phyloP scores from a whole-genome alignment of 1,284 basidiomycete genomes.

The Sporisorium sorghi region DNA sequence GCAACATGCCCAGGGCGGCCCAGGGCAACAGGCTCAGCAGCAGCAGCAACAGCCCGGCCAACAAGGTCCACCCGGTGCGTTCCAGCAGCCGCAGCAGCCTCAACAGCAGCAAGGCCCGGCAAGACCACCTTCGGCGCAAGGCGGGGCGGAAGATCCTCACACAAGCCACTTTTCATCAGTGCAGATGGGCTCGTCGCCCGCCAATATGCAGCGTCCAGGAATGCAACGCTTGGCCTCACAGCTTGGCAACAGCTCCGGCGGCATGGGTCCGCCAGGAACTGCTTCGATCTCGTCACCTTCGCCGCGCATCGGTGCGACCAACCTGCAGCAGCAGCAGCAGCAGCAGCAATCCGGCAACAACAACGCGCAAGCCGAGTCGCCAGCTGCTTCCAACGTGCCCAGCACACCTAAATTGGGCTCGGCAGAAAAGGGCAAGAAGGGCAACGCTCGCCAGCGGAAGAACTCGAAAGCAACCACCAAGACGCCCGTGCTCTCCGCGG shows the following conservation, averaged over 20 bases:
- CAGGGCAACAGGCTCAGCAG: constrained; percentile 41
- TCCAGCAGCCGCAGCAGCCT: constrained; percentile 39
- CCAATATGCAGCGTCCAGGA: constrained; percentile 40
- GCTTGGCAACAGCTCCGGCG: constrained; percentile 29
- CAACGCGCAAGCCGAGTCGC: constrained; percentile 25
- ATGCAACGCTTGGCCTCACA: constrained; percentile 50
- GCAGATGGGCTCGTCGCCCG: constrained; percentile 52
- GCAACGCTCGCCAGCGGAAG: constrained; percentile 48
- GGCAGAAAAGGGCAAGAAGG: constrained; percentile 58
- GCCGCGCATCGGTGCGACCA: constrained; percentile 38
- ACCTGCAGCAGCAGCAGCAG: constrained; percentile 15
- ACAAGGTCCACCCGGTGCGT: constrained; percentile 21
- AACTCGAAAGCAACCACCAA: constrained; percentile 54
- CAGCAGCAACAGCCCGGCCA: constrained; percentile 32
- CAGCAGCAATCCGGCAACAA: constrained; percentile 20
- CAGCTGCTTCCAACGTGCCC: constrained; percentile 37
- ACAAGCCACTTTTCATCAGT: constrained; percentile 37
- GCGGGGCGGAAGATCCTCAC: constrained; percentile 33
- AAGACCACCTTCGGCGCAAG: constrained; percentile 41
- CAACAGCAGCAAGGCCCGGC: constrained; percentile 35
- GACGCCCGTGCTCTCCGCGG: constrained; percentile 52
- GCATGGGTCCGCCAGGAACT: constrained; percentile 57
- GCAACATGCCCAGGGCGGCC: constrained; percentile 43
- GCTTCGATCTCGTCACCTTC: constrained; percentile 53
- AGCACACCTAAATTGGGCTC: constrained; percentile 54